Evolutionary conservation across 768 basidiomycete species (phyloP).

Genomic region (Bullera alba): DNA sequence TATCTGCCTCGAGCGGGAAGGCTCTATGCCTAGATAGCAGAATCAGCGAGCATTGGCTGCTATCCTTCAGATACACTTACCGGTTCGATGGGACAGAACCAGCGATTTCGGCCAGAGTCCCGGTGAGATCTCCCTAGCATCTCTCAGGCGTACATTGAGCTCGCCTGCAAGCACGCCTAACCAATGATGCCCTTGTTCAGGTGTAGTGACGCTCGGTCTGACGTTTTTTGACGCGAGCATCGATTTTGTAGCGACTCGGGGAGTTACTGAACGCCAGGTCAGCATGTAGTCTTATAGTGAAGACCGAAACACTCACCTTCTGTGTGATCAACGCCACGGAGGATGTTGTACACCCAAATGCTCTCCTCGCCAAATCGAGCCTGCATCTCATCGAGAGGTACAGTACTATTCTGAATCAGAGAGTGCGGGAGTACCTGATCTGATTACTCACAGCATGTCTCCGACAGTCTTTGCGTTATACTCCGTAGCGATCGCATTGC

Average conservation of each 20-base stretch:
- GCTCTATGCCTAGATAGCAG: constrained; percentile 55
- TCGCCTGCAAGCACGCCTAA: constrained; percentile 85
- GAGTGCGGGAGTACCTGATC: too few species aligned
- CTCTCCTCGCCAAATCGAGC: constrained; percentile 48
- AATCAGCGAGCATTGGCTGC: neutral
- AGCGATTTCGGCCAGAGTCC: constrained; percentile 89
- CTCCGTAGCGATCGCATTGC: constrained; percentile 73
- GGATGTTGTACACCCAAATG: constrained; percentile 85
- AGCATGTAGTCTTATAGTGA: neutral
- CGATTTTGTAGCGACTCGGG: constrained; percentile 73
- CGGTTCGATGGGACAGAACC: constrained; percentile 68
- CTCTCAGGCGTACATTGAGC: constrained; percentile 71
- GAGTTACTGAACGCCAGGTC: constrained; percentile 62
- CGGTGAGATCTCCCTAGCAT: constrained; percentile 65
- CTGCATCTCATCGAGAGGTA: constrained; percentile 48
- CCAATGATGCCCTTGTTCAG: constrained; percentile 79
- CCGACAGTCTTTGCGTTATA: constrained; percentile 84
- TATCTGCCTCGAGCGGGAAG: constrained; percentile 69
- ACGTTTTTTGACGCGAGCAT: constrained; percentile 98
- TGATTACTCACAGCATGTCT: constrained; percentile 74
- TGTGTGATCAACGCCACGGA: constrained; percentile 75
- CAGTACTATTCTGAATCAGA: constrained; percentile 27
- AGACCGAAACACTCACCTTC: too few species aligned
- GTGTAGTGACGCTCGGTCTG: constrained; percentile 64
- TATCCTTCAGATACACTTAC: constrained; percentile 44